Percentiles rank a stretch among this genome's conserved stretches.
These are phyloP conservation scores for Favolaschia claudopus DNA, from an alignment of 768 basidiomycete species.

Conservation along the genomic window DNA sequence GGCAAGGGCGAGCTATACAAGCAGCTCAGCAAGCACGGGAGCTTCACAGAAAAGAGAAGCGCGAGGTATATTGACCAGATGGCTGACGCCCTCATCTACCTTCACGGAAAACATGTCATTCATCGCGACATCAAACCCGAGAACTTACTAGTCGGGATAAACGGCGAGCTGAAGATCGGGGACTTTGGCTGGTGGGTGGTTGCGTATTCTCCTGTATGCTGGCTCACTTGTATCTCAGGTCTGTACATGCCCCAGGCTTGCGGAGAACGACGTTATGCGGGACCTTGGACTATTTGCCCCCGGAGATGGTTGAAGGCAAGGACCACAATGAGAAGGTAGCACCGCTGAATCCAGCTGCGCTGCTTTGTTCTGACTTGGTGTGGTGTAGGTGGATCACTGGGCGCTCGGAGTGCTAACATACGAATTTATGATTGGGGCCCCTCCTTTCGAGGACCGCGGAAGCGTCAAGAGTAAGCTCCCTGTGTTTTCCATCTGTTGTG, in stretches of 20 bases:
- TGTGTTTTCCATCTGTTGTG: neutral
- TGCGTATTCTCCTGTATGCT: neutral
- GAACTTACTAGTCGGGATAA: constrained; percentile 92
- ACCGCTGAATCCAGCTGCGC: too few relatives aligned
- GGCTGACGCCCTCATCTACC: constrained; percentile 93
- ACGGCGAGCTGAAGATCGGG: constrained; percentile 96
- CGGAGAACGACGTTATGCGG: constrained; percentile 92
- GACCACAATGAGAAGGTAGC: constrained; percentile 81
- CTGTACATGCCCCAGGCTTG: constrained; percentile 91
- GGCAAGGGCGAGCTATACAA: constrained; percentile 97
- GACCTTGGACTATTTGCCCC: constrained; percentile 95
- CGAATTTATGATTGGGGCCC: constrained; percentile 88
- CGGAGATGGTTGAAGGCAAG: constrained; percentile 96
- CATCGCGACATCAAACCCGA: constrained; percentile 99
- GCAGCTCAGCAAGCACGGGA: constrained; percentile 85
- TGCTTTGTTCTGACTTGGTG: constrained; percentile 33
- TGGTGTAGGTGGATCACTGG: constrained; percentile 91
- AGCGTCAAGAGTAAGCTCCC: constrained; percentile 72
- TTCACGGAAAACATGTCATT: constrained; percentile 96
- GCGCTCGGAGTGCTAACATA: constrained; percentile 96
- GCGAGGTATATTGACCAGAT: constrained; percentile 96
- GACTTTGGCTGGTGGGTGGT: constrained; percentile 94
- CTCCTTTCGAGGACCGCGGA: constrained; percentile 82
- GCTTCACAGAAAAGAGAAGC: constrained; percentile 89
- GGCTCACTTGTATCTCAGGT: neutral